Conservation (phyloP, 1,139 yeast genomes). For the Magnusiomyces tetraspermus region DNA sequence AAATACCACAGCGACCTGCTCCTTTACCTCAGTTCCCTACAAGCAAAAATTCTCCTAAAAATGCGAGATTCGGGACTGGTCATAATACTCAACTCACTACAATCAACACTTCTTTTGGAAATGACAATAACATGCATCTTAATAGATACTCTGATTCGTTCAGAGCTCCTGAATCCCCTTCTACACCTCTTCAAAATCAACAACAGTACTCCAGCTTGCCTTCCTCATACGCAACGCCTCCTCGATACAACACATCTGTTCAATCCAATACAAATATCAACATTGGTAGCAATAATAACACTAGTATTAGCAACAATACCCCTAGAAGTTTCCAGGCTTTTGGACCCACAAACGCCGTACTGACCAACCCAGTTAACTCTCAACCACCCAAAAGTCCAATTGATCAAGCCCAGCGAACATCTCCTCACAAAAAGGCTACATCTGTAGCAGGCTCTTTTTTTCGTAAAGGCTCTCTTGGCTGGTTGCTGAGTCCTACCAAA, state of each 20-base stretch:
- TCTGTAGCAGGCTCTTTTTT: slow-evolving; percentile 16
- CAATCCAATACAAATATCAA: too few species aligned
- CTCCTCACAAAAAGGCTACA: not conserved
- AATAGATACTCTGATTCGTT: not conserved
- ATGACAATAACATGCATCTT: too few species aligned
- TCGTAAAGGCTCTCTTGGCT: slow-evolving; percentile 24
- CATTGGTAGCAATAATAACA: too few species aligned
- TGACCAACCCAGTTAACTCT: too few species aligned
- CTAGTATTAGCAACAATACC: too few species aligned
- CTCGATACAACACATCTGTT: not conserved
- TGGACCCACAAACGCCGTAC: not conserved
- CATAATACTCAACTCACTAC: too few species aligned
- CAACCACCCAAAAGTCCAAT: not conserved
- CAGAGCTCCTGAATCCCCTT: not conserved
- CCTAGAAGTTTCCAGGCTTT: not conserved
- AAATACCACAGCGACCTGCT: too few species aligned
- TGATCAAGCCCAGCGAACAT: not conserved
- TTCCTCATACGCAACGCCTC: not conserved
- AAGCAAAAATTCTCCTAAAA: too few species aligned
- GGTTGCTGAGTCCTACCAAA: slow-evolving; percentile 31
- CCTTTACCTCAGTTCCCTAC: too few species aligned
- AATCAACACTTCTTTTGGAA: too few species aligned
- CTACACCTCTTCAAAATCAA: not conserved
- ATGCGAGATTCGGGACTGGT: too few species aligned
- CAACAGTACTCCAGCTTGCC: not conserved